Percentiles rank a stretch among this genome's conserved stretches.
Conservation (phyloP, 176 grass and related monocot genomes). For the Carex littledalei region DNA sequence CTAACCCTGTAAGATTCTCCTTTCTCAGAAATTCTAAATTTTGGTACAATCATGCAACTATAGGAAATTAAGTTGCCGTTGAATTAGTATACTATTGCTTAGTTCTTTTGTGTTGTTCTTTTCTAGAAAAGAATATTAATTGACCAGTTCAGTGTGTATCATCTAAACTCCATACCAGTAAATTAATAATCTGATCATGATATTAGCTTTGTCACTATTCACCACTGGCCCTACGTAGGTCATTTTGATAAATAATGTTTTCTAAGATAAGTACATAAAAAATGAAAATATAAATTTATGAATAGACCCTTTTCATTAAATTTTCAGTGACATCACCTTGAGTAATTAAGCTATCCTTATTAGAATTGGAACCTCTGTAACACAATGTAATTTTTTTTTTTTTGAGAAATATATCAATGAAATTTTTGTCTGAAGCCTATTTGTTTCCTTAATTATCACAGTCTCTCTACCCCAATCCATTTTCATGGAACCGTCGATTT, state of each 20-base stretch:
- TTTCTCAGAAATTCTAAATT: neutral
- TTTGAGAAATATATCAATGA: neutral
- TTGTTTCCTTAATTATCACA: neutral
- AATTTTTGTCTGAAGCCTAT: neutral
- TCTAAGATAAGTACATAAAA: neutral
- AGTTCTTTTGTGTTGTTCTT: neutral
- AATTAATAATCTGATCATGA: neutral
- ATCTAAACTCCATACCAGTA: neutral
- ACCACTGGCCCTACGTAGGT: neutral
- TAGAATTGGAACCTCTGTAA: neutral
- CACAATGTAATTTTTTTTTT: neutral
- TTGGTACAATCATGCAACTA: neutral
- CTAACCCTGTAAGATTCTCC: neutral
- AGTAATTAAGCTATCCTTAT: neutral
- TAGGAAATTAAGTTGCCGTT: neutral
- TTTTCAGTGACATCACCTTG: too few species aligned
- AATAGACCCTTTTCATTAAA: neutral
- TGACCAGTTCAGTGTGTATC: neutral
- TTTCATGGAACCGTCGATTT: slow-evolving; percentile 59
- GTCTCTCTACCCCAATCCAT: slow-evolving; percentile 34
- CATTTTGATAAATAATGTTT: neutral
- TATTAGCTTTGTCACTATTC: neutral
- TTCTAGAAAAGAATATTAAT: neutral
- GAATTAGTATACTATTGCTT: neutral
- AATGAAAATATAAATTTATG: neutral